Percentiles rank a stretch among this genome's conserved stretches.
Conservation (phyloP, 2,329 filamentous ascomycete genomes). For the Calonectria crousiana region DNA sequence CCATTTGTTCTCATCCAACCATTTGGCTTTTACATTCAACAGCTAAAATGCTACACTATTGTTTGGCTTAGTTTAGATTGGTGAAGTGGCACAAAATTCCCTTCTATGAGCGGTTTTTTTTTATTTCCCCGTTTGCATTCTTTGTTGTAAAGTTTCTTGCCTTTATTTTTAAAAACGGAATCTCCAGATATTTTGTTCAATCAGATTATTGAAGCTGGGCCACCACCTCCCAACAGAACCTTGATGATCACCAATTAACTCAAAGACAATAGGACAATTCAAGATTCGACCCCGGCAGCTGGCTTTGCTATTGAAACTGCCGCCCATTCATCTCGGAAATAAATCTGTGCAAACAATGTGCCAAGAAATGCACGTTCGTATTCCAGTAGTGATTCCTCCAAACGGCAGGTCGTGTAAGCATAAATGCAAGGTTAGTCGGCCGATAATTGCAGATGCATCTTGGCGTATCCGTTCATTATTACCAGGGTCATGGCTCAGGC, state of each 20-base stretch:
- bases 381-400: background rate
- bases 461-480: background rate
- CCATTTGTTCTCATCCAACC: background rate
- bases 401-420: background rate
- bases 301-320: background rate
- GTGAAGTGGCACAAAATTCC: too few relatives aligned
- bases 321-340: background rate
- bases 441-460: background rate
- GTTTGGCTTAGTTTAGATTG: background rate
- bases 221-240: background rate
- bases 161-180: too few relatives aligned
- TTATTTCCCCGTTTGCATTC: too few relatives aligned
- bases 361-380: background rate
- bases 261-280: background rate
- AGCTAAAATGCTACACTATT: background rate
- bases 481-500: background rate
- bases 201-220: background rate
- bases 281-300: background rate
- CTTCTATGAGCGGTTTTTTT: background rate
- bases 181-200: too few relatives aligned
- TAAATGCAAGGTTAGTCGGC: background rate
- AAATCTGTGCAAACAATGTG: background rate
- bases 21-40: background rate
- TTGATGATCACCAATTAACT: background rate
- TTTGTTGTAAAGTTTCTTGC: too few relatives aligned